phyloP scores from a whole-genome alignment of 257 asterid genomes.

The Jasminum sambac region DNA sequence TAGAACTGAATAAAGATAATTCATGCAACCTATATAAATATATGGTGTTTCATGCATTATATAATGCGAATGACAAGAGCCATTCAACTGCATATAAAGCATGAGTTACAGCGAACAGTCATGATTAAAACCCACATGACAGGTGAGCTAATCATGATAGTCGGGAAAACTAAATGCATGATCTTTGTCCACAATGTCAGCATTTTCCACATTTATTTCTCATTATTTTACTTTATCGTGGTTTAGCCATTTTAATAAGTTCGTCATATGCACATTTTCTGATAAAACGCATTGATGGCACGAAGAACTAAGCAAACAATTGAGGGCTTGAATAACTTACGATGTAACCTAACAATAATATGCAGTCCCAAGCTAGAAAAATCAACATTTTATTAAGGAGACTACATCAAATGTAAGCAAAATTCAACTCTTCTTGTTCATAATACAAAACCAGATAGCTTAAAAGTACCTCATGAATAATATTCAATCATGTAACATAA shows the following conservation, averaged over 20 bases:
- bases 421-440: background rate
- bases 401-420: background rate
- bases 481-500: background rate
- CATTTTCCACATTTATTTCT: background rate
- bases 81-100: background rate
- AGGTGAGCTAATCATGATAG: background rate
- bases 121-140: background rate
- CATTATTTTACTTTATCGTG: background rate
- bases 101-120: background rate
- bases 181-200: background rate
- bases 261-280: background rate
- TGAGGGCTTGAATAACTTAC: background rate
- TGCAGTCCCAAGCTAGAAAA: background rate
- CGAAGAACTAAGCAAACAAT: background rate
- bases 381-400: background rate
- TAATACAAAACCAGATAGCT: background rate
- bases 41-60: background rate
- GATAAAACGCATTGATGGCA: background rate
- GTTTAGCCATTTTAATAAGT: background rate
- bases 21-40: conserved; percentile 12
- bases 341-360: background rate
- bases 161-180: background rate
- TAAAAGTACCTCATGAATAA: background rate
- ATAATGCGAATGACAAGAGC: background rate
- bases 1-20: background rate